Conservation (phyloP, 2,329 filamentous ascomycete genomes). For the Didymella arachidicola region DNA sequence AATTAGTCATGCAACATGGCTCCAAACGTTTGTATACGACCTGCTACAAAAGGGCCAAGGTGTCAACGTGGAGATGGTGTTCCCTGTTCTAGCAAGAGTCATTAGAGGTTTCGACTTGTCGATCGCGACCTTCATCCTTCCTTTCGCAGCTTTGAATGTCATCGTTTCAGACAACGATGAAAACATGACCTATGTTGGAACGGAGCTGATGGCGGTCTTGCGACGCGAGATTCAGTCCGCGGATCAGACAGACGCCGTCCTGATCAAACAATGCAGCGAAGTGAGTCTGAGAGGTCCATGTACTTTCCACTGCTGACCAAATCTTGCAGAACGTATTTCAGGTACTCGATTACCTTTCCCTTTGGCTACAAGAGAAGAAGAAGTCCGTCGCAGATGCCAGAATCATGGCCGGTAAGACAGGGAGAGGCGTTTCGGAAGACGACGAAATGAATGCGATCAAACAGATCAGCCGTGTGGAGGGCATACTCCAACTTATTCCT, state of each 20-base stretch:
- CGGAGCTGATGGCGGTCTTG: slow-evolving; percentile 79
- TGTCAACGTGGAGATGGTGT: slow-evolving; percentile 76
- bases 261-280: slow-evolving; percentile 86
- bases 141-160: slow-evolving; percentile 84
- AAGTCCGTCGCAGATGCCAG: slow-evolving; percentile 53
- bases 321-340: slow-evolving; percentile 79
- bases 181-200: slow-evolving; percentile 70
- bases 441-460: slow-evolving; percentile 62
- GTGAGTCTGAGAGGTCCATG: slow-evolving; percentile 57
- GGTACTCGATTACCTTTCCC: slow-evolving; percentile 87
- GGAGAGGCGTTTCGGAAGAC: slow-evolving; percentile 55
- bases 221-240: slow-evolving; percentile 64
- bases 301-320: slow-evolving; percentile 29
- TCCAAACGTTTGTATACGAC: slow-evolving; percentile 80
- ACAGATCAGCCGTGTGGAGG: slow-evolving; percentile 71
- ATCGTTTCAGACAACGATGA: slow-evolving; percentile 74
- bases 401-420: slow-evolving; percentile 54
- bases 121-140: slow-evolving; percentile 86
- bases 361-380: slow-evolving; percentile 86
- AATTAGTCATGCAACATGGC: slow-evolving; percentile 79
- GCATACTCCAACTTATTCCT: slow-evolving; percentile 72
- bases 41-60: slow-evolving; percentile 80
- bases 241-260: slow-evolving; percentile 70
- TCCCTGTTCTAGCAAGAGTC: slow-evolving; percentile 80
- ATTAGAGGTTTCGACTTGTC: slow-evolving; percentile 86